phyloP scores from a whole-genome alignment of 2,329 filamentous ascomycete species.

The Verticillium zaregamsianum region DNA sequence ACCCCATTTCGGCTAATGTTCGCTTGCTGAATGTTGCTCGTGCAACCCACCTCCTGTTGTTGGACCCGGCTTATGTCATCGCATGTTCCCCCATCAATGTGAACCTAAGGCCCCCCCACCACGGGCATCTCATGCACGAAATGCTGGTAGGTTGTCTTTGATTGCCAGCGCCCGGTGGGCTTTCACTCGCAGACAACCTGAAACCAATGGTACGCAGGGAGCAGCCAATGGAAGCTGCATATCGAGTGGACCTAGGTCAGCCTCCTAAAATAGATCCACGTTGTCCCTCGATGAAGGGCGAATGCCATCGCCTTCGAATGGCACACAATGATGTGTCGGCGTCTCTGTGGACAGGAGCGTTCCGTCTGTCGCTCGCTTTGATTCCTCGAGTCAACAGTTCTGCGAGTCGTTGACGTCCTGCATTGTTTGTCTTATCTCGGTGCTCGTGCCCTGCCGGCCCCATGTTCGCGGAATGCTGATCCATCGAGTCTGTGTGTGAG shows the following conservation, averaged over 20 bases:
- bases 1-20: not conserved
- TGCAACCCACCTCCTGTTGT: not conserved
- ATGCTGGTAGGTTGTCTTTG: not conserved
- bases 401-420: no score
- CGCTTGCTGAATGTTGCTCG: not conserved
- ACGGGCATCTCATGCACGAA: not conserved
- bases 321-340: not conserved
- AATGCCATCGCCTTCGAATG: not conserved
- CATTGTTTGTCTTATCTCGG: no score
- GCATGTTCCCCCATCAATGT: not conserved
- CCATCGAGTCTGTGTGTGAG: no score
- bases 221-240: not conserved
- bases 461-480: no score
- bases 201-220: slow-evolving; percentile 24
- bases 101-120: not conserved
- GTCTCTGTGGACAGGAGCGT: no score
- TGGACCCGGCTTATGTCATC: not conserved
- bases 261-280: slow-evolving; percentile 12
- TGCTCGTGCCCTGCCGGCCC: no score
- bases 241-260: slow-evolving; percentile 3
- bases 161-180: slow-evolving; percentile 10
- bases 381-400: no score
- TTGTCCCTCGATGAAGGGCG: not conserved
- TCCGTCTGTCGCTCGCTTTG: no score
- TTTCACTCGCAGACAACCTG: slow-evolving; percentile 26